Percentiles rank a stretch among this genome's conserved stretches.
Conservation (phyloP, 2,329 filamentous ascomycete species). For the Aulographum hederae region DNA sequence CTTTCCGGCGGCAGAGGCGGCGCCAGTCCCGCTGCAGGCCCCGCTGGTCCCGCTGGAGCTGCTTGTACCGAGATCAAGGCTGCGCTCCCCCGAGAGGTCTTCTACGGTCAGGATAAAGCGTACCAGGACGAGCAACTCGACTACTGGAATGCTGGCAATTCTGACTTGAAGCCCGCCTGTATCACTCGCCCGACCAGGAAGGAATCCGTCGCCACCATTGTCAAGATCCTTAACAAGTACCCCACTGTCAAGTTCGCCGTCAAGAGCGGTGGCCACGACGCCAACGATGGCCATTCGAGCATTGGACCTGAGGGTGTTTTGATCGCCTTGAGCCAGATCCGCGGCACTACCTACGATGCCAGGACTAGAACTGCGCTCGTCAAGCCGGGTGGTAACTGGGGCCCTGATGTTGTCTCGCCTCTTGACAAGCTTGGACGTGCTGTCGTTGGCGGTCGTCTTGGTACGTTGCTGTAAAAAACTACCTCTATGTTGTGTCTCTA, state of each 20-base stretch:
- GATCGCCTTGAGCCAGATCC: constrained; percentile 17
- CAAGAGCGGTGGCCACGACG: constrained; percentile 23
- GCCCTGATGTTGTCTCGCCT: constrained; percentile 17
- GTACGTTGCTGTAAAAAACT: no score
- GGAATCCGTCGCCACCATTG: constrained; percentile 14
- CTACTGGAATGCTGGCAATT: constrained; percentile 18
- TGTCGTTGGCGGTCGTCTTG: constrained; percentile 12
- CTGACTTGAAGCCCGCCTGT: constrained; percentile 17
- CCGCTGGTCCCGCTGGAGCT: no score
- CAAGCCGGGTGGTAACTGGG: constrained; percentile 22
- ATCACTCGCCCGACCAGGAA: constrained; percentile 16
- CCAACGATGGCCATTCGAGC: constrained; percentile 17
- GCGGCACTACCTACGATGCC: constrained; percentile 17
- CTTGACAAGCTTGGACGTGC: constrained; percentile 17
- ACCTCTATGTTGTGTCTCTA: not conserved
- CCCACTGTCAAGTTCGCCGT: constrained; percentile 17
- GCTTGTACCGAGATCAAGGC: no score
- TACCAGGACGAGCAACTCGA: constrained; percentile 1
- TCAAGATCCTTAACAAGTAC: constrained; percentile 14
- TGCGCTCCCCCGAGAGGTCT: not conserved
- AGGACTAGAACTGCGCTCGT: constrained; percentile 17
- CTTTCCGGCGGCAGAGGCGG: no score
- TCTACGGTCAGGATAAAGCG: not conserved
- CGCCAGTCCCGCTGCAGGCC: no score
- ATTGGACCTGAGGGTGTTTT: constrained; percentile 19